These are phyloP conservation scores for Sporothrix variecibatus DNA, from an alignment of 2,329 filamentous ascomycete genomes.

Conservation along the genomic window DNA sequence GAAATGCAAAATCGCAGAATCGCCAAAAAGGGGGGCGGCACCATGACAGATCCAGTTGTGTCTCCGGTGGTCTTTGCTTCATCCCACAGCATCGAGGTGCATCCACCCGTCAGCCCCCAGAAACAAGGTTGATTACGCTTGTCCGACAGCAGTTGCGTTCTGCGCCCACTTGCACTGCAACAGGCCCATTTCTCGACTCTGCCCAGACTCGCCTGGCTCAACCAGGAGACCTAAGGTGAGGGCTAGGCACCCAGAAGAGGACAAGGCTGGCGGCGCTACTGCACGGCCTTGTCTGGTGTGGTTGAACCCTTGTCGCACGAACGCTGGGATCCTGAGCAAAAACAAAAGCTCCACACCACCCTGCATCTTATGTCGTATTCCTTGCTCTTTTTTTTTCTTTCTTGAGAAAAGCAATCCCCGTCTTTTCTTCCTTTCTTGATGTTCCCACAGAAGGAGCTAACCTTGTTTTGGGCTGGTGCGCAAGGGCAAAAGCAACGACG, in stretches of 20 bases:
- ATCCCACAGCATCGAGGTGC: background rate
- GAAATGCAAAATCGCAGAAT: no score
- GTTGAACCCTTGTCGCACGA: background rate
- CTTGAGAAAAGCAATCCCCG: background rate
- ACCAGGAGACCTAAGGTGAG: background rate
- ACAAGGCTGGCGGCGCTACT: conserved; percentile 17
- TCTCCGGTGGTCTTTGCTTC: background rate
- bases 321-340: no score
- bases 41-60: background rate
- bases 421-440: background rate
- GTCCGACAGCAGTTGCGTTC: conserved; percentile 3
- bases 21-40: background rate
- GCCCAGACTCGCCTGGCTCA: background rate
- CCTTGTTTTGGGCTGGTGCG: background rate
- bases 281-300: conserved; percentile 9
- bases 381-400: background rate
- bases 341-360: background rate
- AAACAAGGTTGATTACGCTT: conserved; percentile 6
- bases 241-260: background rate
- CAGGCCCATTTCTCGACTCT: background rate
- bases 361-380: background rate
- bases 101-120: background rate
- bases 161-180: conserved; percentile 13
- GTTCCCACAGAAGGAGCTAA: background rate
- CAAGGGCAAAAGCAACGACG: background rate